Evolutionary conservation across 176 grass and related monocot species (phyloP), one percentile per base, ranked within the genome.

Genomic region (Lolium perenne): DNA sequence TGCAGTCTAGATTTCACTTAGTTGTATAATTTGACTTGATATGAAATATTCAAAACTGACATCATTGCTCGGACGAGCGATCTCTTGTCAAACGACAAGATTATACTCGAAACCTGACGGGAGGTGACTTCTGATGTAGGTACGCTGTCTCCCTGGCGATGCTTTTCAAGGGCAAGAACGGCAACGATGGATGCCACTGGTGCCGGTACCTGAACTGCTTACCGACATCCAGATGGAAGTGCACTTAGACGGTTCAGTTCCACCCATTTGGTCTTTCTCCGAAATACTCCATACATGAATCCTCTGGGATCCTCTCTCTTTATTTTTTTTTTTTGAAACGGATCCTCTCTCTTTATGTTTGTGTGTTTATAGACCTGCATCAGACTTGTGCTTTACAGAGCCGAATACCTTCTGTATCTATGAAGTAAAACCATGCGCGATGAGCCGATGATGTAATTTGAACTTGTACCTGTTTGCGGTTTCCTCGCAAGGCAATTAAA

Each of bases 111-210:
- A 86, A 69, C 47, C 38, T 87, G 49, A 91, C 41, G 56, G 0
- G 0, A 50, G 6, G 5, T 84, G 68, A 40, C 50, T 80, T 60
- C 5, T 38, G 68, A 16, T 88, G 82, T 91, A 98, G 93, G 67
- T 95, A 89, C 41, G 80, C 45, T 6, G 85, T 91, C 73, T 48
- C 85, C 49, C 64, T 95, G 78, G 86, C 91, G 73, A 95, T 92
- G 96, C 91, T 98, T 74, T 98, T 91, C 88, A 91, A 90, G 84
- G 96, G 96, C 38, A 95, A 95, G 85, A 98, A 98, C n/a, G 91
- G 91, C 77, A 95, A 94, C 41, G 90, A 98, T 45, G 82, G 87
- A 58, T 98, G 96, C 88, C 88, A 89, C 82, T 98, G 96, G 96
- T 95, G 96, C 76, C 96, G 92, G 49, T 94, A 95, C 85, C 88